phyloP scores from a whole-genome alignment of 441 rosid genomes.

The Adansonia rubrostipa region DNA sequence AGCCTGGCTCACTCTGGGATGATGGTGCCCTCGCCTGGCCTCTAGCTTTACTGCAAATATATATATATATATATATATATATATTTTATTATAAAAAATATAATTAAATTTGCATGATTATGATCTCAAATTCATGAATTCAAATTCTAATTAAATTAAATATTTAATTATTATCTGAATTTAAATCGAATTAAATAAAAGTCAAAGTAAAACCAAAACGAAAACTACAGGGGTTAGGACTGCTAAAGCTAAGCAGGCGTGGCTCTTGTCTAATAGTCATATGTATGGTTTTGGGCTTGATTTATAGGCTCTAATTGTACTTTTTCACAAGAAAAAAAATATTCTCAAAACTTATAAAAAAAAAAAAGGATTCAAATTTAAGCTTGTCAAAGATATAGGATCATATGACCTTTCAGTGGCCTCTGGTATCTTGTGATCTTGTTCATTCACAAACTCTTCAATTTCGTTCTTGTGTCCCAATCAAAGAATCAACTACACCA shows the following conservation, averaged over 20 bases:
- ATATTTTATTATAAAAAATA: too few species aligned
- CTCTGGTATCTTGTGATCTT: background rate
- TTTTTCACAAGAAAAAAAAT: background rate
- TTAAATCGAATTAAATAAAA: too few species aligned
- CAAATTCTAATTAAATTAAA: too few species aligned
- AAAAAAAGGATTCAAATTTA: too few species aligned
- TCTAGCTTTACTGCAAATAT: background rate
- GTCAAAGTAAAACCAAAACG: too few species aligned
- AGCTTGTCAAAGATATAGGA: background rate
- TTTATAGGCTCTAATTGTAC: background rate
- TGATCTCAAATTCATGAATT: too few species aligned
- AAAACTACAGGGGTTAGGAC: background rate
- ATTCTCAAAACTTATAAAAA: too few species aligned
- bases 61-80: too few species aligned
- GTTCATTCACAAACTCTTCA: background rate
- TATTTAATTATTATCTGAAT: too few species aligned
- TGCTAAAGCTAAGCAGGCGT: background rate
- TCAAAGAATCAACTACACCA: too few species aligned
- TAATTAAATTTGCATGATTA: too few species aligned
- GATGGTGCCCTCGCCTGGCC: background rate
- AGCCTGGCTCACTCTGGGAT: background rate
- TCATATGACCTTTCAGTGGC: background rate
- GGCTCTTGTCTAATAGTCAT: background rate
- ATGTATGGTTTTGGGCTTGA: background rate
- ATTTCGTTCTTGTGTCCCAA: too few species aligned